Evolutionary conservation across 2,329 filamentous ascomycete genomes (phyloP).

Genomic region (Pyricularia sp.): DNA sequence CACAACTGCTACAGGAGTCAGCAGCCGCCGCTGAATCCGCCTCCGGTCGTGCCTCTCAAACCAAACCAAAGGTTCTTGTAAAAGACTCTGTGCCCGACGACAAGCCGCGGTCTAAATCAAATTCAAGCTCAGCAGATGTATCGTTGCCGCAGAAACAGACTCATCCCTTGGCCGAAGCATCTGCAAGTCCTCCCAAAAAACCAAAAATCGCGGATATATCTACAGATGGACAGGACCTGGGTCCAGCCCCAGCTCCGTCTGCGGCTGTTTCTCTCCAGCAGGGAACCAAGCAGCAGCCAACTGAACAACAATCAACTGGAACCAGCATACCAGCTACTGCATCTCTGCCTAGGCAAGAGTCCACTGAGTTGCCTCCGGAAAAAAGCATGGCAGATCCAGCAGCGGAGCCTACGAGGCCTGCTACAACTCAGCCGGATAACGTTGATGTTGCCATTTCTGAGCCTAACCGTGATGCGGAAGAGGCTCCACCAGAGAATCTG

Average conservation of each 20-base stretch:
- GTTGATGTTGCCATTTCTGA: not conserved
- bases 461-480: not conserved
- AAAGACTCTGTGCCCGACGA: not conserved
- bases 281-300: not conserved
- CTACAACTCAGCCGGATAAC: not conserved
- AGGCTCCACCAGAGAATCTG: not conserved
- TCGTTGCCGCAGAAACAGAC: not conserved
- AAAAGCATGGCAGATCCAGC: not conserved
- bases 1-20: constrained; percentile 34
- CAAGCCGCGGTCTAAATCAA: not conserved
- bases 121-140: not conserved
- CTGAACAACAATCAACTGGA: no score
- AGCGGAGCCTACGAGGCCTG: not conserved
- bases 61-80: not conserved
- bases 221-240: not conserved
- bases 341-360: not conserved
- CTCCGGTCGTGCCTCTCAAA: not conserved
- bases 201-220: not conserved
- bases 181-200: not conserved
- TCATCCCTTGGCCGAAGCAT: not conserved
- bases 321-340: not conserved
- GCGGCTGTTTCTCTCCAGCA: not conserved
- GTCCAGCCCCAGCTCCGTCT: not conserved
- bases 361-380: not conserved
- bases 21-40: constrained; percentile 13